Base-by-base conservation (phyloP, 139 green algal species). In the Pseudopediastrum boryanum region DNA sequence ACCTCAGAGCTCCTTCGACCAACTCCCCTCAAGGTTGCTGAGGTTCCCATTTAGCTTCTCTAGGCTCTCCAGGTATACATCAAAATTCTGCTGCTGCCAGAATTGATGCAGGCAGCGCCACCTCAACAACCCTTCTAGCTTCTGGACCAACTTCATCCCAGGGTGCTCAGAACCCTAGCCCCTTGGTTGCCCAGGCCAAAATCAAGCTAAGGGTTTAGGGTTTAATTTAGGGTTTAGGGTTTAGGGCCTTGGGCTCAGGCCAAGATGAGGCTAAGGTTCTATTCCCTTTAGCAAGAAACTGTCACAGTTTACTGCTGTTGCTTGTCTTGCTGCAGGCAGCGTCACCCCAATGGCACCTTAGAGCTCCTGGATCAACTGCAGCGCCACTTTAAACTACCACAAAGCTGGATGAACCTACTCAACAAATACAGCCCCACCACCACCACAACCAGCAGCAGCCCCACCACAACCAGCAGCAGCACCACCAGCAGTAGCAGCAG, bases 301-400 rank as follows among this genome's bases (percentile, higher is more conserved):
- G 23, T 29, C 25, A 25, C 2, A 41, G 13, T 21, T 74, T 39
- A 19, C 41, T 52, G 27, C 50, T 77, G 54, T 33, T 33, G 48
- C 42, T 74, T 1, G 0, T 38, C 13, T 67, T 7, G 25, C 29
- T 50, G 41, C 76, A 93, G 92, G 81, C 87, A 93, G 82, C 85
- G 92, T 3, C 89, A 95, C 59, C 85, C 87, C 3, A 82, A 91
- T 21, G 92, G 92, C 33, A 84, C 87, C 27, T 12, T 68, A 19
- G 76, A 94, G 83, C 76, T 96, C 48, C 6, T 86, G 21, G 81
- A 67, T 0, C 87, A 95, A 54, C 64, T 96, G 59, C 10, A 69
- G 33, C 63, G 70, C 7, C 90, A 93, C 82, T 95, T 93, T 66
- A 62, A 83, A 3, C 19, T 90, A 43, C 70, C 84, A 23, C 4